Evolutionary conservation across 257 asterid genomes (phyloP).

Genomic region (Osmanthus fragrans): DNA sequence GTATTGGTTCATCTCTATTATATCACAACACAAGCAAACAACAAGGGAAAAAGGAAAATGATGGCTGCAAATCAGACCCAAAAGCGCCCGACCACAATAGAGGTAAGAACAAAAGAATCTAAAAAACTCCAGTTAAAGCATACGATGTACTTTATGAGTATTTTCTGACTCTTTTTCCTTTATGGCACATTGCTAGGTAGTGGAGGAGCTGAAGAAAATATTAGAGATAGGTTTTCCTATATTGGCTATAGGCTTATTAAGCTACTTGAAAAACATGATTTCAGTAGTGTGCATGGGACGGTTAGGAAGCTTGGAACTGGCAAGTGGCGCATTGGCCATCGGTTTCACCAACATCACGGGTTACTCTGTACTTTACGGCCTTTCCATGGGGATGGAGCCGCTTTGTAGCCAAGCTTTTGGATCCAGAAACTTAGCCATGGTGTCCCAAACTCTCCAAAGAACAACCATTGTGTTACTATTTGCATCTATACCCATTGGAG

Average conservation of each 20-base stretch:
- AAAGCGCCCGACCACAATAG: slow-evolving; percentile 52
- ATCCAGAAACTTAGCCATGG: slow-evolving; percentile 57
- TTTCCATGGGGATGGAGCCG: slow-evolving; percentile 97
- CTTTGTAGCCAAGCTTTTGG: slow-evolving; percentile 94
- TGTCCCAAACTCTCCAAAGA: slow-evolving; percentile 62
- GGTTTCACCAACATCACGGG: slow-evolving; percentile 96
- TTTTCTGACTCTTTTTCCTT: slow-evolving; percentile 17
- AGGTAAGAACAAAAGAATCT: slow-evolving; percentile 54
- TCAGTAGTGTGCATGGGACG: slow-evolving; percentile 87
- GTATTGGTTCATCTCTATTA: slow-evolving; percentile 26
- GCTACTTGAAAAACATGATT: slow-evolving; percentile 83
- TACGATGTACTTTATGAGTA: slow-evolving; percentile 6
- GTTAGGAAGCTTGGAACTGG: slow-evolving; percentile 86
- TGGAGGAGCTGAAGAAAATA: slow-evolving; percentile 72
- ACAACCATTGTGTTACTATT: slow-evolving; percentile 63
- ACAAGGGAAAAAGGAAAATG: slow-evolving; percentile 30
- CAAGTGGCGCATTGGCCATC: slow-evolving; percentile 96
- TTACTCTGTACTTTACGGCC: slow-evolving; percentile 83
- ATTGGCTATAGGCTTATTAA: slow-evolving; percentile 67
- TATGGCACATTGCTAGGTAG: slow-evolving; percentile 43
- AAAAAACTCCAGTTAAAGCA: slow-evolving; percentile 23
- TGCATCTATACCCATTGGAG: slow-evolving; percentile 71
- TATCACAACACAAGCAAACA: slow-evolving; percentile 38
- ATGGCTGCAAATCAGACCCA: slow-evolving; percentile 56
- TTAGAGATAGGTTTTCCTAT: slow-evolving; percentile 66